A percentile compares a stretch with the other conserved stretches of the same genome.
Conservation (phyloP, 1,284 basidiomycete genomes). For the Calocybe gambosa region DNA sequence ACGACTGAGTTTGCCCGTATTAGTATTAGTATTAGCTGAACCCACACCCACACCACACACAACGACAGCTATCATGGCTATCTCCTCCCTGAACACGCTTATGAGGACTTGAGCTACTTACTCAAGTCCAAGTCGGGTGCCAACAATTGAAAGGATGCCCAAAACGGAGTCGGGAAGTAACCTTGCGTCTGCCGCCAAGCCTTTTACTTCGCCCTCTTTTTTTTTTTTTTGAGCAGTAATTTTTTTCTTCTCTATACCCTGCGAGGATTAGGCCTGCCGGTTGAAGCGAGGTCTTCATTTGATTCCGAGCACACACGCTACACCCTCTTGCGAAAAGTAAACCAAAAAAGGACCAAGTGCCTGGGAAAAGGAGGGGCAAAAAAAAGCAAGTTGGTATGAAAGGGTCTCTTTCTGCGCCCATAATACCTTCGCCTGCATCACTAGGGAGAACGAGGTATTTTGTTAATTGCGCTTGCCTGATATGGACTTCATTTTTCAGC, state of each 20-base stretch:
- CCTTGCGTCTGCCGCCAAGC: not conserved
- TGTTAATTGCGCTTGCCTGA: too few relatives aligned
- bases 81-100: not conserved
- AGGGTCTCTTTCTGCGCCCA: too few relatives aligned
- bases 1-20: not conserved
- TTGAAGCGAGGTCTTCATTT: conserved; percentile 11
- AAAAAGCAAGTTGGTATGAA: not conserved
- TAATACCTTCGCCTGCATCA: too few relatives aligned
- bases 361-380: not conserved
- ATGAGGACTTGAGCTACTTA: too few relatives aligned
- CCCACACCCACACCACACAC: not conserved
- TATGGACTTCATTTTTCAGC: too few relatives aligned
- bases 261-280: conserved; percentile 8
- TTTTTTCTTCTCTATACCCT: not conserved
- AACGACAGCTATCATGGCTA: not conserved
- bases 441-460: too few relatives aligned
- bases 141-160: too few relatives aligned
- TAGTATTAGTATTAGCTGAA: not conserved
- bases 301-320: conserved; percentile 1
- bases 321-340: not conserved
- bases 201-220: not conserved
- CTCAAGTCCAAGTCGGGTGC: too few relatives aligned
- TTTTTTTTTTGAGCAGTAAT: too few relatives aligned
- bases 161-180: too few relatives aligned
- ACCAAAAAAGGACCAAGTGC: not conserved